Evolutionary conservation across 2,329 filamentous ascomycete genomes (phyloP).

Genomic region (Sporothrix luriei): DNA sequence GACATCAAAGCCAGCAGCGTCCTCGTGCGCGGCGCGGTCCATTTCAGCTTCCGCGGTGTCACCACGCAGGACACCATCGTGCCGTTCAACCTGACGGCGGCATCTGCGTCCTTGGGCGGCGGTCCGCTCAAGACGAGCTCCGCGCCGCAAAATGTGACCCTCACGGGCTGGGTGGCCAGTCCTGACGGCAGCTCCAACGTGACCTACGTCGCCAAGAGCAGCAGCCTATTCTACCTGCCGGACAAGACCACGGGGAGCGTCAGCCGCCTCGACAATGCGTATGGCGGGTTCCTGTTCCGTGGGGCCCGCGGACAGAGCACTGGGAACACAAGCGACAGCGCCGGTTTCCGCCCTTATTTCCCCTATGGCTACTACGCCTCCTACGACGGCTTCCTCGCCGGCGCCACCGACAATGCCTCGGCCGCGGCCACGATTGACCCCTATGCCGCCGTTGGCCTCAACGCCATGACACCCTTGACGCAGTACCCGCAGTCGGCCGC

Average conservation of each 20-base stretch:
- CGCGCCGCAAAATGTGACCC: constrained; percentile 46
- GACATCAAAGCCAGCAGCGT: constrained; percentile 36
- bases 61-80: constrained; percentile 41
- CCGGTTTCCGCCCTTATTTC: constrained; percentile 47
- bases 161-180: constrained; percentile 43
- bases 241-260: constrained; percentile 49
- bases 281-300: constrained; percentile 48
- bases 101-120: not conserved
- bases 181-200: constrained; percentile 36
- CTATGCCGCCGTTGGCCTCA: constrained; percentile 48
- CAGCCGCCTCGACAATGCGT: constrained; percentile 51
- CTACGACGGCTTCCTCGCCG: constrained; percentile 49
- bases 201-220: constrained; percentile 44
- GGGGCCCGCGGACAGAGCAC: constrained; percentile 37
- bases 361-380: constrained; percentile 51
- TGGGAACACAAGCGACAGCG: not conserved
- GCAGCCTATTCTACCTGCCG: constrained; percentile 49
- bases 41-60: constrained; percentile 40
- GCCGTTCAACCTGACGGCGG: constrained; percentile 43
- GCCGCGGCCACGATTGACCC: constrained; percentile 39
- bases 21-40: constrained; percentile 44
- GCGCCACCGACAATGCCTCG: constrained; percentile 43
- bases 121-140: constrained; percentile 43
- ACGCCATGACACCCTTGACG: constrained; percentile 50
- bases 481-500: constrained; percentile 45